Conservation (phyloP, 2,329 filamentous ascomycete genomes). For the Cordyceps sp. region DNA sequence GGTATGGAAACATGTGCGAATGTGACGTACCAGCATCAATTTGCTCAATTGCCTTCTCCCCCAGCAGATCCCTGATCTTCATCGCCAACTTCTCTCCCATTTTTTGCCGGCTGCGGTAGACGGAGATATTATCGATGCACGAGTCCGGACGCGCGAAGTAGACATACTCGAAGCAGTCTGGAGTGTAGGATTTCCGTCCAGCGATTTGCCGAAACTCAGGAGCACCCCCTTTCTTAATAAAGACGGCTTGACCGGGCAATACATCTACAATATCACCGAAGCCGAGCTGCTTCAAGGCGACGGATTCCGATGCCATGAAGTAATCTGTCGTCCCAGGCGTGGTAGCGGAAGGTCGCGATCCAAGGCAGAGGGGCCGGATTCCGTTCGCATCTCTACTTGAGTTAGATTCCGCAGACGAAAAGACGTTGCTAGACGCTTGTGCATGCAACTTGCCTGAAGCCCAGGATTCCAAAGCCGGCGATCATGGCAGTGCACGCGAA, state of each 20-base stretch:
- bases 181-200: constrained; percentile 53
- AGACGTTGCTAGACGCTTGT: no score
- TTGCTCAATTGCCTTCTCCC: constrained; percentile 50
- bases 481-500: constrained; percentile 74
- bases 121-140: constrained; percentile 73
- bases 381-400: constrained; percentile 29
- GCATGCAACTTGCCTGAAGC: no score
- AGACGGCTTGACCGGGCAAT: constrained; percentile 68
- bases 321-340: constrained; percentile 55
- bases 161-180: constrained; percentile 68
- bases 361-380: constrained; percentile 68
- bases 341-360: constrained; percentile 51
- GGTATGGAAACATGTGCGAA: no score
- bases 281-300: constrained; percentile 67
- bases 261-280: constrained; percentile 66
- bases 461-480: constrained; percentile 63
- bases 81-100: constrained; percentile 75
- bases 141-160: constrained; percentile 77
- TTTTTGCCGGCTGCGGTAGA: constrained; percentile 67
- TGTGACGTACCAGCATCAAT: constrained; percentile 76
- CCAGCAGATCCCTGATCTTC: constrained; percentile 50
- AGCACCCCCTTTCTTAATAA: constrained; percentile 60
- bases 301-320: constrained; percentile 80
- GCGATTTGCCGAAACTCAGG: constrained; percentile 66
- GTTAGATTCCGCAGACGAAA: no score